These are phyloP conservation scores for Apiosordaria backusii DNA, from an alignment of 495 filamentous ascomycete genomes.

Conservation along the genomic window DNA sequence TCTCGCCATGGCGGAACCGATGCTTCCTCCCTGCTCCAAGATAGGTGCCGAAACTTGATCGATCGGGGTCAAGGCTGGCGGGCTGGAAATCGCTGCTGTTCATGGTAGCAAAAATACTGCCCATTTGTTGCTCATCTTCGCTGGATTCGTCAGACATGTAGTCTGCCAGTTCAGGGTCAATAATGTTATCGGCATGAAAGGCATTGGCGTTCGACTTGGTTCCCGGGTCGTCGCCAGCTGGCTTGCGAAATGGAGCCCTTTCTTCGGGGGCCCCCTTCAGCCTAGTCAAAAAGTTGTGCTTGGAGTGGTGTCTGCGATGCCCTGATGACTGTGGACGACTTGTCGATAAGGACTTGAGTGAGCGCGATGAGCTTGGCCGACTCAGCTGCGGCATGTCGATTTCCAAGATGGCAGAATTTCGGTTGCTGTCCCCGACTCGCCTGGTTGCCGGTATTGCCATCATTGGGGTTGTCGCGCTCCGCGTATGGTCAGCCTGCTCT, in stretches of 20 bases:
- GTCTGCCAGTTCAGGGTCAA: slow-evolving; percentile 91
- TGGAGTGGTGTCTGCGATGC: slow-evolving; percentile 82
- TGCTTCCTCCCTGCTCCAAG: slow-evolving; percentile 68
- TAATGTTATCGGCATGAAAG: slow-evolving; percentile 97
- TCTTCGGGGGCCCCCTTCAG: slow-evolving; percentile 55
- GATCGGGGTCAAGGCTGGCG: slow-evolving; percentile 46
- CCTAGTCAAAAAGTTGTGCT: slow-evolving; percentile 70
- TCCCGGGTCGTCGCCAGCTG: slow-evolving; percentile 58
- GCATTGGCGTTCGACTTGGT: slow-evolving; percentile 70
- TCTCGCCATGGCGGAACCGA: slow-evolving; percentile 68
- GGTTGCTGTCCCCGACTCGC: slow-evolving; percentile 75
- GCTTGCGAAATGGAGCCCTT: slow-evolving; percentile 84
- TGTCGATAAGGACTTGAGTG: slow-evolving; percentile 71
- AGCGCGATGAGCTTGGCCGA: slow-evolving; percentile 86
- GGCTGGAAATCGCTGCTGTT: slow-evolving; percentile 42
- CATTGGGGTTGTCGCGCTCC: slow-evolving; percentile 54
- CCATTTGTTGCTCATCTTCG: slow-evolving; percentile 87
- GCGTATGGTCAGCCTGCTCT: slow-evolving; percentile 40
- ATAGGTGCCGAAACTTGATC: slow-evolving; percentile 47
- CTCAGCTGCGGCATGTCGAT: slow-evolving; percentile 66
- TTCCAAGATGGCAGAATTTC: slow-evolving; percentile 84
- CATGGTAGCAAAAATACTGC: slow-evolving; percentile 76
- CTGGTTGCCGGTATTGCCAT: slow-evolving; percentile 90
- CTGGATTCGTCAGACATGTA: slow-evolving; percentile 95
- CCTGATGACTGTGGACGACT: slow-evolving; percentile 68